phyloP scores from a whole-genome alignment of 345 rosid species.

The Salix udensis region DNA sequence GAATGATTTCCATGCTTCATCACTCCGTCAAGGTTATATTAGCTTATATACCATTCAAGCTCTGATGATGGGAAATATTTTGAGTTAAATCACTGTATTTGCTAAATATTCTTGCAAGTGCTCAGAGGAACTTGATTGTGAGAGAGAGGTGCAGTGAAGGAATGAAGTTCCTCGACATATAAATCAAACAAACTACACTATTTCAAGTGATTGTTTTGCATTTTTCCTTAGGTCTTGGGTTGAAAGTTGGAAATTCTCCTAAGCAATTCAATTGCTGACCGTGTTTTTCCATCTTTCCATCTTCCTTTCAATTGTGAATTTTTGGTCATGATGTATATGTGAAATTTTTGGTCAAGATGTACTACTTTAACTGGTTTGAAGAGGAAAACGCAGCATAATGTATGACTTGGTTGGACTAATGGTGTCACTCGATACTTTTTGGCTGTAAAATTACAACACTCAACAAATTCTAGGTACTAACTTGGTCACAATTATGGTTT shows the following conservation, averaged over 20 bases:
- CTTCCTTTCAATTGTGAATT: too few species aligned
- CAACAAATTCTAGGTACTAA: background rate
- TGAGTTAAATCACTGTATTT: background rate
- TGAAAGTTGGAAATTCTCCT: background rate
- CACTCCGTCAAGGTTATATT: background rate
- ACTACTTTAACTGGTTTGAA: background rate
- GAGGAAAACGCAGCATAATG: background rate
- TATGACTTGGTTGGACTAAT: background rate
- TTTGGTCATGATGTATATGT: background rate
- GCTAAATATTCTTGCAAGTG: background rate
- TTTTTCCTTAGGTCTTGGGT: background rate
- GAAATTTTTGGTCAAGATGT: background rate
- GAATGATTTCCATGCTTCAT: background rate
- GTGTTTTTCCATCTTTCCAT: background rate
- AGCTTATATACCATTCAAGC: background rate
- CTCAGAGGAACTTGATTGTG: background rate
- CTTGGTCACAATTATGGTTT: slow-evolving; percentile 16
- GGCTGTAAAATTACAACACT: background rate
- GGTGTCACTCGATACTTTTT: background rate
- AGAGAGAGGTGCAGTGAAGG: background rate
- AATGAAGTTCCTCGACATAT: background rate
- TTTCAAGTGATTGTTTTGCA: background rate
- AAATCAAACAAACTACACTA: background rate
- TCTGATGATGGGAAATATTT: too few species aligned
- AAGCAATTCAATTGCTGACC: background rate